Base-by-base conservation (phyloP, 2,329 filamentous ascomycete genomes). In the Cladosporium colombiae region DNA sequence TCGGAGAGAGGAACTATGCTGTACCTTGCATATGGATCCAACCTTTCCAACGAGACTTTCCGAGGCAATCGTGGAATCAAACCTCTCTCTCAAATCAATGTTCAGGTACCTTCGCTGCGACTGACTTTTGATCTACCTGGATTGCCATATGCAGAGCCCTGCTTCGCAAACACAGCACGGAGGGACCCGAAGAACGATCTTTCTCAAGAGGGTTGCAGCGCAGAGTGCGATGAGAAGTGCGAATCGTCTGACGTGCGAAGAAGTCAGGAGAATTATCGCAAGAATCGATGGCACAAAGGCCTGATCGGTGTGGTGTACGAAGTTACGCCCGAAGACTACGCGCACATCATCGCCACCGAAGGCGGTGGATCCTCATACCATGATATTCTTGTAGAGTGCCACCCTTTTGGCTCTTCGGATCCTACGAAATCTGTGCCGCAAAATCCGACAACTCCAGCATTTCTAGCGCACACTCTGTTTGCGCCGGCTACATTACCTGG, bases 271-370 rank as follows among this genome's bases (percentile, higher is more conserved):
- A 72, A 74, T 64, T 84, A 85, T 69, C 81, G 85, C 71, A 85
- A 86, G 72, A 81, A 85, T 62, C 81, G 80, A 63, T 96, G 92
- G 93, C 81, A 88, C 69, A 93, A 93, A 73, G 91, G 92, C 5
- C 84, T 99, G 2, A 86, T 97, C 49, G 95, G 95, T 27, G 92
- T 97, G 18, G 95, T 98, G 4, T 99, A 99, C 80, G 93, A 98
- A 80, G 92, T 98, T 33, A 97, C 93, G 0, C 81, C 84, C 21
- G 78, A 85, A 52, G 95, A 99, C 80, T 99, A 91, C 76, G 85
- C 88, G 7, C 90, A 86, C 67, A 97, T 99, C 71, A 89, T 98
- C 67, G 89, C 89, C 5, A 97, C 93, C 5, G 95, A 99, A 77
- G 94, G 94, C 61, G 93, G 91, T 35, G 93, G 93, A 21, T 80